phyloP scores from a whole-genome alignment of 2,329 filamentous ascomycete genomes.

The Fusarium sulawesiense region DNA sequence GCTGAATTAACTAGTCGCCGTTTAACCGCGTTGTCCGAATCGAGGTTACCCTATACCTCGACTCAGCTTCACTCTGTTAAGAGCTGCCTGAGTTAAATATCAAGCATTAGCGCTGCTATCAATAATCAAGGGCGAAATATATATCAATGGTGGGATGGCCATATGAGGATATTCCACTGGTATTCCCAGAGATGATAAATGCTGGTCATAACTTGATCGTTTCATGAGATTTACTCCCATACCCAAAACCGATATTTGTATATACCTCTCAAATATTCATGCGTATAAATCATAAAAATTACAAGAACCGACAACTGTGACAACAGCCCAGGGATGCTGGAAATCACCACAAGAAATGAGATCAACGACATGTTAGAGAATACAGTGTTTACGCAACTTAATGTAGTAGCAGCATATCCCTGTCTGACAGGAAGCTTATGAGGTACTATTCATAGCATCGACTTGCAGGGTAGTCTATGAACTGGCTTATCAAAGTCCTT shows the following conservation, averaged over 20 bases:
- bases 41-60: conserved; percentile 2
- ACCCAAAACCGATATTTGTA: background rate
- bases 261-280: background rate
- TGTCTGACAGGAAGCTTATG: conserved; percentile 33
- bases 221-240: background rate
- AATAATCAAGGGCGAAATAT: background rate
- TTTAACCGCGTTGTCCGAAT: background rate
- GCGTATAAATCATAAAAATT: background rate
- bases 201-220: background rate
- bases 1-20: conserved; percentile 23
- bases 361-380: background rate
- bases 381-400: background rate
- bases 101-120: background rate
- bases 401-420: conserved; percentile 19
- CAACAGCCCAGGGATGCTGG: background rate
- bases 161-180: background rate
- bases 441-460: conserved; percentile 33
- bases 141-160: background rate
- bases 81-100: background rate
- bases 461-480: conserved; percentile 4
- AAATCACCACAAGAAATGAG: background rate
- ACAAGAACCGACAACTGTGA: background rate
- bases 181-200: background rate
- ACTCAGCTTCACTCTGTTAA: background rate
- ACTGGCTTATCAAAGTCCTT: background rate